Base-by-base conservation (phyloP, 1,284 basidiomycete species). In the Vanrija sp. region DNA sequence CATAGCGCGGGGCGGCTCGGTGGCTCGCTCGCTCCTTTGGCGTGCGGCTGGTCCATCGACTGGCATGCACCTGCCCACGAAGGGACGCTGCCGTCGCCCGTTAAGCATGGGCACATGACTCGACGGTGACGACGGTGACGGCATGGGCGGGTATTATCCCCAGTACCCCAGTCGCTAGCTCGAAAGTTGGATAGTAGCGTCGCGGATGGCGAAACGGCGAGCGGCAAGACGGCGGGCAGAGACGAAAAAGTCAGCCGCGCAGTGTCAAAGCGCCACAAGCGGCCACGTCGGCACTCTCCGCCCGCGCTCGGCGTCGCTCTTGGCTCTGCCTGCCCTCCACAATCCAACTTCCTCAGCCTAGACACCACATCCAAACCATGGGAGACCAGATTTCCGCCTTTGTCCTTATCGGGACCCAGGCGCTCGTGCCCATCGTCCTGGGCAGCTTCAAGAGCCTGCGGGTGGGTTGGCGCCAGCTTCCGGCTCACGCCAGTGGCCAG, bases 401-500 rank as follows among this genome's bases (percentile, higher is more conserved):
- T 53, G 37, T 56, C 15, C 59, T 62, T 1, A 60, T 76, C 15
- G 67, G 70, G 1, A 42, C 63, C 0, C 75, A 76, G 55, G 75
- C 73, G 4, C 59, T 75, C 3, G 20, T 68, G 7, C 75, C 73
- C 8, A 74, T 77, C 42, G 51, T 69, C n/a, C 46, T 76, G 4
- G 76, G 76, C 14, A 70, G 69, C 1, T 75, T 73, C 63, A 68
- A 71, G 45, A 73, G 69, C 9, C 67, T 77, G 7, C 41, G 47
- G 14, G 14, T 24, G 54, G 20, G 50, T 48, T n/a, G 53, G 24
- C 24, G 24, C 24, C 24, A n/a, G 59, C 51, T 39, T 56, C 12
- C 41, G 54, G 6, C 5, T 25, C 24, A 5, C 24, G 24, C 5
- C 24, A 25, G 54, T 60, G 8, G 52, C 48, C 16, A 61, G 53